Conservation (phyloP, 2,329 filamentous ascomycete species). For the Hymenoscyphus repandus region DNA sequence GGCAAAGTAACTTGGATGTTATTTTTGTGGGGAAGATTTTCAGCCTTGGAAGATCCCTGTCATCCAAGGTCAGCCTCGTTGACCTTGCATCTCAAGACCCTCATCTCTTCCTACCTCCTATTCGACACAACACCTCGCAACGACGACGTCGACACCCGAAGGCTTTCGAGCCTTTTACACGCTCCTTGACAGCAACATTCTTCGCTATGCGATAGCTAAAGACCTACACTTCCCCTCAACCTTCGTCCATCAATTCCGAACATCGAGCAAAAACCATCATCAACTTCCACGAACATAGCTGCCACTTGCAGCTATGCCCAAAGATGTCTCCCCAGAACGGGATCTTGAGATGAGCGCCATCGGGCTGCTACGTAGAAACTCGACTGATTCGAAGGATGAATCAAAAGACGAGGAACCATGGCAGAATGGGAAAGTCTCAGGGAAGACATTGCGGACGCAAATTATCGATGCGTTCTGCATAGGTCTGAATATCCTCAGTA, state of each 20-base stretch:
- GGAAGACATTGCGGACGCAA: slow-evolving; percentile 12
- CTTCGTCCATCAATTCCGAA: neutral
- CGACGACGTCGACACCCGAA: no score
- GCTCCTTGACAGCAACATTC: no score
- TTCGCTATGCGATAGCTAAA: no score
- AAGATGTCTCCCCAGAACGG: slow-evolving; percentile 9
- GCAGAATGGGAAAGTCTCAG: neutral
- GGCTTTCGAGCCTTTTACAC: no score
- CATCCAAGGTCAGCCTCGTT: neutral
- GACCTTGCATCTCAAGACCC: no score
- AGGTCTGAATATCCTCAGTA: slow-evolving; percentile 38
- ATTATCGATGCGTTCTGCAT: slow-evolving; percentile 32
- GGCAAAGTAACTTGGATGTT: no score
- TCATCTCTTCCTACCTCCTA: no score
- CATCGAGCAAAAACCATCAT: neutral
- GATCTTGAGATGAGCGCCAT: slow-evolving; percentile 26
- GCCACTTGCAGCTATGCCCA: slow-evolving; percentile 4
- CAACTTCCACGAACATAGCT: neutral
- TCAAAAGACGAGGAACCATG: neutral
- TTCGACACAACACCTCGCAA: no score
- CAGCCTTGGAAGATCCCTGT: slow-evolving; percentile 7
- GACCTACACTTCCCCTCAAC: neutral
- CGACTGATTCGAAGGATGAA: slow-evolving; percentile 5
- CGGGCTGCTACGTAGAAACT: slow-evolving; percentile 15
- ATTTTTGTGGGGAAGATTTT: neutral